phyloP scores from a whole-genome alignment of 768 basidiomycete species.

The Sistotremastrum suecicum region DNA sequence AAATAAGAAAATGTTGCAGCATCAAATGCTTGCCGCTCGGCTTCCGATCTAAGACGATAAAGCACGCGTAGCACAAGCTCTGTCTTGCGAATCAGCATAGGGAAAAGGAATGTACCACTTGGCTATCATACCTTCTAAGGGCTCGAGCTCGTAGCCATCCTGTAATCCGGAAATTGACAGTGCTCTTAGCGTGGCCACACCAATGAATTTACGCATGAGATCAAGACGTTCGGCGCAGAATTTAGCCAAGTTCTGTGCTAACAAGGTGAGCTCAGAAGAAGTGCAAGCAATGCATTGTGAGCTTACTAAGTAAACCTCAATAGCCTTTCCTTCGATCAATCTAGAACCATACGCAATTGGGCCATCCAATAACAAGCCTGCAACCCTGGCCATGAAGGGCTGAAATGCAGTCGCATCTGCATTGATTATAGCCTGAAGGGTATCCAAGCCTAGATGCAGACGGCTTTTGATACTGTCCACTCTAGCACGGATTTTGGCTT shows the following conservation, averaged over 20 bases:
- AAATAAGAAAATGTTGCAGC: constrained; percentile 74
- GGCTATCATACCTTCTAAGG: constrained; percentile 36
- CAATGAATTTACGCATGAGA: constrained; percentile 54
- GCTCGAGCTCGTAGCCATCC: constrained; percentile 58
- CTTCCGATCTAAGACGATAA: constrained; percentile 66
- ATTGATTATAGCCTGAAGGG: constrained; percentile 50
- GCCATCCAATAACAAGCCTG: constrained; percentile 48
- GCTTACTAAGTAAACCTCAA: constrained; percentile 69
- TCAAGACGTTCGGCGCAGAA: constrained; percentile 67
- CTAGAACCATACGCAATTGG: constrained; percentile 43
- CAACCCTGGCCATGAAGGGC: constrained; percentile 41
- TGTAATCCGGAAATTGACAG: constrained; percentile 54
- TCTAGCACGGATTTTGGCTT: constrained; percentile 47
- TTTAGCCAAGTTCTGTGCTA: constrained; percentile 44
- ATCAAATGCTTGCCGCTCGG: constrained; percentile 74
- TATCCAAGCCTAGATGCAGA: constrained; percentile 51
- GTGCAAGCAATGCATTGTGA: neutral
- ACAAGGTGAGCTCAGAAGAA: neutral
- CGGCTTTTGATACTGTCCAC: constrained; percentile 40
- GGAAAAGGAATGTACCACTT: neutral
- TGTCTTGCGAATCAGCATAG: constrained; percentile 14
- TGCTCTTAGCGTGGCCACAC: constrained; percentile 71
- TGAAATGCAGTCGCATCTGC: constrained; percentile 38
- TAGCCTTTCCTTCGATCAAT: constrained; percentile 49
- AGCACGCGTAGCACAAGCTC: constrained; percentile 75